phyloP scores from a whole-genome alignment of 2,329 filamentous ascomycete species.

The Trichoderma citrinoviride region DNA sequence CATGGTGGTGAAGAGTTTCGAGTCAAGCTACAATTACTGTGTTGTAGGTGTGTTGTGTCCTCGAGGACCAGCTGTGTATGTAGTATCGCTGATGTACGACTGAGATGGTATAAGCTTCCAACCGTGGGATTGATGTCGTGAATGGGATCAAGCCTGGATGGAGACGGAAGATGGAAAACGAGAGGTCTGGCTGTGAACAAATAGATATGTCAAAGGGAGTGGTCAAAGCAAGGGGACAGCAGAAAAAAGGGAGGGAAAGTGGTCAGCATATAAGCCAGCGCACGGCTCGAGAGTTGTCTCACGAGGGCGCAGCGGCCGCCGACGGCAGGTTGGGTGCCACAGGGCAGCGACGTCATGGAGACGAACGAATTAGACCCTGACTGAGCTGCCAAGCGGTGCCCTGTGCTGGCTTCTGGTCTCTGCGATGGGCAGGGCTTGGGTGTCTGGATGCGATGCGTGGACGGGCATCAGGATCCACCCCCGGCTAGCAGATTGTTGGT shows the following conservation, averaged over 20 bases:
- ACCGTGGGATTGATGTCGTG: background rate
- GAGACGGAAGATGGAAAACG: background rate
- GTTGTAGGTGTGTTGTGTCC: background rate
- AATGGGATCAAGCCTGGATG: background rate
- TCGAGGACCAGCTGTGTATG: background rate
- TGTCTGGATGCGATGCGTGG: constrained; percentile 5
- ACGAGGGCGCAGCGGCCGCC: constrained; percentile 19
- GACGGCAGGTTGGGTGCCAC: constrained; percentile 8
- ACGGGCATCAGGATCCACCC: background rate
- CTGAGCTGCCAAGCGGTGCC: constrained; percentile 9
- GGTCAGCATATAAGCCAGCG: constrained; percentile 22
- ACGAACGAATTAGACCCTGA: constrained; percentile 6
- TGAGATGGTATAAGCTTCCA: background rate
- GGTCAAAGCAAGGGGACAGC: constrained; percentile 3
- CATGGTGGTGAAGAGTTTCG: constrained; percentile 36
- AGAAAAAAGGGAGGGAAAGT: constrained; percentile 1
- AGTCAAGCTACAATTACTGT: background rate
- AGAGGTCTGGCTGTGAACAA: constrained; percentile 11
- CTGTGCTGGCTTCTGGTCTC: constrained; percentile 1
- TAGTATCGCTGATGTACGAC: background rate
- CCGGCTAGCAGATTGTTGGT: constrained; percentile 8
- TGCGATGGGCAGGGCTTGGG: constrained; percentile 10
- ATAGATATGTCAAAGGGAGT: background rate
- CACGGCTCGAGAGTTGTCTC: constrained; percentile 16
- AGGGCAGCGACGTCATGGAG: constrained; percentile 24